These are phyloP conservation scores for Trichoderma afroharzianum DNA, from an alignment of 2,329 filamentous ascomycete species.

Conservation along the genomic window DNA sequence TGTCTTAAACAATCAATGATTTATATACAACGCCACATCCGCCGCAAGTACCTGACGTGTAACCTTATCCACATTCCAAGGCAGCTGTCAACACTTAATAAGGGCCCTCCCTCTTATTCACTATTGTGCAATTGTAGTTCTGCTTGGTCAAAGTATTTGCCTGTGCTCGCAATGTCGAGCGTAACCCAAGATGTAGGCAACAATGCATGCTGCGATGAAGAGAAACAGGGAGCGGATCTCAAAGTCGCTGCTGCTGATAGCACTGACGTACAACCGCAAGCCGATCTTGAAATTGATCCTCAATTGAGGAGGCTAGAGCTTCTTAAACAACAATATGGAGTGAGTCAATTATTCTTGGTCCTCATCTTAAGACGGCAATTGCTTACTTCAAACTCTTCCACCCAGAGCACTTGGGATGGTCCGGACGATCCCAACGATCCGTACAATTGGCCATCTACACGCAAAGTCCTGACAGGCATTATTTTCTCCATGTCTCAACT, in stretches of 20 bases:
- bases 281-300: background rate
- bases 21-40: background rate
- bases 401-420: background rate
- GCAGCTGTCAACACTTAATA: background rate
- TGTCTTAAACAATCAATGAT: background rate
- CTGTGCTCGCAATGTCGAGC: background rate
- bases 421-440: background rate
- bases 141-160: background rate
- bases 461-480: slow-evolving; percentile 26
- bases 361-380: background rate
- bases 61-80: background rate
- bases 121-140: accelerated
- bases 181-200: background rate
- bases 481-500: slow-evolving; percentile 34
- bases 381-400: background rate
- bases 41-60: background rate
- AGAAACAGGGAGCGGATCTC: background rate
- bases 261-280: background rate
- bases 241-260: background rate
- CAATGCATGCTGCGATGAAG: background rate
- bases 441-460: slow-evolving; percentile 43
- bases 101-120: background rate
- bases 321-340: background rate
- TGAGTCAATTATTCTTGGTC: background rate
- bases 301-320: background rate